These are phyloP conservation scores for Misopates orontium DNA, from an alignment of 257 asterid species.

Conservation along the genomic window DNA sequence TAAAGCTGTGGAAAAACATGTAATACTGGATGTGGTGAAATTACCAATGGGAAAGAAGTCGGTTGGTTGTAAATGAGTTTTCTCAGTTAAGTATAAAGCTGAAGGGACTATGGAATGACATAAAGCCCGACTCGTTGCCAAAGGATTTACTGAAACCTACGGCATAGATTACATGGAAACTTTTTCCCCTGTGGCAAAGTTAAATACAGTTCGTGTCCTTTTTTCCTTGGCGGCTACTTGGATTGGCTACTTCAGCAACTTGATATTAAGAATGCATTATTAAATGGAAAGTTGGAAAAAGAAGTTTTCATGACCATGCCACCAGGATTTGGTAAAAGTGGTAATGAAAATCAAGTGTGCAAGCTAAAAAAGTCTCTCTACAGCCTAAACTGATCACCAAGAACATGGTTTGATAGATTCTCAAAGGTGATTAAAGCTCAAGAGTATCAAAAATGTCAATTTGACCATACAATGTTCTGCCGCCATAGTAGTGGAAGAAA, in stretches of 20 bases:
- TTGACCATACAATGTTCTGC: background rate
- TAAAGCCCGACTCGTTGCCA: no score
- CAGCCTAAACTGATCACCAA: no score
- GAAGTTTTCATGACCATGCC: background rate
- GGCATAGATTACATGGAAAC: no score
- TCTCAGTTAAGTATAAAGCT: background rate
- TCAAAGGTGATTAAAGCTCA: background rate
- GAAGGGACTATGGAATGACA: background rate
- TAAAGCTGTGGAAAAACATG: background rate
- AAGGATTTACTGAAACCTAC: no score
- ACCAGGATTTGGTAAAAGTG: no score
- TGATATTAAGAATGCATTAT: no score
- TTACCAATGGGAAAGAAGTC: background rate
- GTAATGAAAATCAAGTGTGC: no score
- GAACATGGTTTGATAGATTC: background rate
- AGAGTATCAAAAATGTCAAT: background rate
- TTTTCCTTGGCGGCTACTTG: no score
- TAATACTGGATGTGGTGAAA: background rate
- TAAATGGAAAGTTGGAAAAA: background rate
- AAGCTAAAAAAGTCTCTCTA: no score
- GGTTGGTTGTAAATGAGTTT: constrained; percentile 5
- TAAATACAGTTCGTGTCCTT: no score
- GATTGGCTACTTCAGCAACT: no score
- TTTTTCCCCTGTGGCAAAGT: no score
- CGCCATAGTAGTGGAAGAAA: background rate